Base-by-base conservation (phyloP, 331 rosid species). In the Rosa hybrid region DNA sequence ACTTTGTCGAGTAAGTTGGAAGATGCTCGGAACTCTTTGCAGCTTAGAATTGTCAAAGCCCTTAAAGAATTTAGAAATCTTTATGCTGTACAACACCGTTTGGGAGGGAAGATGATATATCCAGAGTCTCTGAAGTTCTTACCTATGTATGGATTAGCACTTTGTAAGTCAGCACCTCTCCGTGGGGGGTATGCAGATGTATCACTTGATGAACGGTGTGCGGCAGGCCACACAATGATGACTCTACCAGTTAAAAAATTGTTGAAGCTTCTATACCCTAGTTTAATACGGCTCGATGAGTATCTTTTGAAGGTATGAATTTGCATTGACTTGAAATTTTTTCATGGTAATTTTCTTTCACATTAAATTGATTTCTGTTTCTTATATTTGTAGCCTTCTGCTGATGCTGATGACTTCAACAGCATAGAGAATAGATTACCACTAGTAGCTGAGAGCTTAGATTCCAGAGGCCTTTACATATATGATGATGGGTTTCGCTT, bases 121-220 rank as follows among this genome's bases (percentile, higher is more conserved):
- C 98, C 99, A 0, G 99, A 96, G 79, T 93, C 98, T 81, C 82
- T 96, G 48, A 96, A 87, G 84, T 89, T 83, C 77, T 84, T 96
- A 79, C 88, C 90, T 30, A 76, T 93, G 87, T 96, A 96, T 88
- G 99, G 94, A 77, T 90, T 91, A 83, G 94, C 97, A 53, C 89
- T 96, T 74, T 87, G 88, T 84, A 96, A 86, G 85, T 91, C 99
- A 76, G 81, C 81, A 21, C 88, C 99, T 83, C 92, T 93, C 25
- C 99, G 97, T 77, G 99, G 99, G 76, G 98, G 98, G 73, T 88
- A 85, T 75, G 91, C 93, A 11, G 99, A 96, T 71, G 89, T 85
- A 75, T 75, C 88, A 7, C 89, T 96, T 68, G 99, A 96, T 87
- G 99, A 96, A 71, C 93, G 98, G 45, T 89, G 97, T 88, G 93